Conservation (phyloP, 1,284 basidiomycete species). For the Wolfiporia cocos region DNA sequence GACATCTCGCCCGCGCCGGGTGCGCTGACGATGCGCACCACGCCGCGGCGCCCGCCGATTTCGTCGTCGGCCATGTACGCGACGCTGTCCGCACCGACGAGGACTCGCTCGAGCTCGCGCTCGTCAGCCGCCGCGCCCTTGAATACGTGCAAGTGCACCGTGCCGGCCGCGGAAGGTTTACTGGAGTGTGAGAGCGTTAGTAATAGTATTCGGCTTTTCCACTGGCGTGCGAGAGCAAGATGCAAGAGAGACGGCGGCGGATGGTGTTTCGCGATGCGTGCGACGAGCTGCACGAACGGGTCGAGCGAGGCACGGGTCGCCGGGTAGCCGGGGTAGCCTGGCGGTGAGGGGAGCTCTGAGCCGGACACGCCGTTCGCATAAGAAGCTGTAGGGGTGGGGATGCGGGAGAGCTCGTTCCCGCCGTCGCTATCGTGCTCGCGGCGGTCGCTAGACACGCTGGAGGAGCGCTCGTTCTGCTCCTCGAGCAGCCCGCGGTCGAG, state of each 20-base stretch:
- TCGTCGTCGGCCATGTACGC: conserved; percentile 69
- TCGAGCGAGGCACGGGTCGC: conserved; percentile 41
- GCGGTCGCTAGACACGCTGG: conserved; percentile 15
- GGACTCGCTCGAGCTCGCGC: conserved; percentile 62
- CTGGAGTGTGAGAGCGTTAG: conserved; percentile 36
- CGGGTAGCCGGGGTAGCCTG: no score
- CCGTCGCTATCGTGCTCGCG: conserved; percentile 14
- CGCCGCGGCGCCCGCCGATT: conserved; percentile 52
- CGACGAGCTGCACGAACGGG: conserved; percentile 45
- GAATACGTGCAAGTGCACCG: conserved; percentile 66
- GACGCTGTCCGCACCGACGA: conserved; percentile 68
- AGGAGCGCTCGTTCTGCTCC: conserved; percentile 16
- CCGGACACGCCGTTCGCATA: conserved; percentile 15
- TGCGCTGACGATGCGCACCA: conserved; percentile 61
- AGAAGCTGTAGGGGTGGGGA: conserved; percentile 11
- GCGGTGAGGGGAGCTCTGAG: conserved; percentile 46
- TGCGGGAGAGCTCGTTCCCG: conserved; percentile 9
- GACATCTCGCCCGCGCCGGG: conserved; percentile 58
- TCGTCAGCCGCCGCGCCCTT: conserved; percentile 52
- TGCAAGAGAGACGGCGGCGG: conserved; percentile 60
- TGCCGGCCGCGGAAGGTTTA: conserved; percentile 17
- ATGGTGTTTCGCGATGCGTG: conserved; percentile 57
- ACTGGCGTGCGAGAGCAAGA: conserved; percentile 65
- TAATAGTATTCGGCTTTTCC: conserved; percentile 61
- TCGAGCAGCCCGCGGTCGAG: conserved; percentile 36